Evolutionary conservation across 192 early-diverging fungal genomes (phyloP).

Genomic region (Allomyces arbusculus): DNA sequence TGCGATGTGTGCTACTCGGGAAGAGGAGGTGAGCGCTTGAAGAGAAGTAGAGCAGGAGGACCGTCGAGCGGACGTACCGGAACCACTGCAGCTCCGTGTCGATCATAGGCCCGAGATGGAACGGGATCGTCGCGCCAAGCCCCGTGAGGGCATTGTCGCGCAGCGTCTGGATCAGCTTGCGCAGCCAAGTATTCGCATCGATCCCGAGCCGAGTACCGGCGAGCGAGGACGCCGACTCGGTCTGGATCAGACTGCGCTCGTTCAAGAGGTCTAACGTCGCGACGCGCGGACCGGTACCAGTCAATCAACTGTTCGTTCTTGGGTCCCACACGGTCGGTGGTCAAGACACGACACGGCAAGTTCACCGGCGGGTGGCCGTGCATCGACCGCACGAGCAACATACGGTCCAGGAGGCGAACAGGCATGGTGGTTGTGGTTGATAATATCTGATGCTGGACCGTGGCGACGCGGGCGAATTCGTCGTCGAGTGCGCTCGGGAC

Average conservation of each 20-base stretch:
- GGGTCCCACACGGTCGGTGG: background rate
- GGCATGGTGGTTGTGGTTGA: constrained; percentile 7
- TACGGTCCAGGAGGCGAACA: constrained; percentile 20
- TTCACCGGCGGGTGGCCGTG: background rate
- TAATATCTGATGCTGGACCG: too few relatives aligned
- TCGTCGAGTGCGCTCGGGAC: too few relatives aligned
- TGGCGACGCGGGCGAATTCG: too few relatives aligned
- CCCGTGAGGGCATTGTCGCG: constrained; percentile 33
- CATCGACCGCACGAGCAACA: background rate
- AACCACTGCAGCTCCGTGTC: constrained; percentile 42
- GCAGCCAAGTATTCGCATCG: constrained; percentile 61
- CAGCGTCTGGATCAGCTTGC: constrained; percentile 26
- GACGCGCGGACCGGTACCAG: background rate
- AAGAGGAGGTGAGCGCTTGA: constrained; percentile 1
- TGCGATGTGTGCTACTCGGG: constrained; percentile 34
- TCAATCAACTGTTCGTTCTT: background rate
- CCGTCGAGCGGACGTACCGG: constrained; percentile 16
- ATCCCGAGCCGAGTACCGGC: constrained; percentile 51
- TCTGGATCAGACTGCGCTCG: constrained; percentile 36
- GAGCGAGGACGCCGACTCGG: constrained; percentile 29
- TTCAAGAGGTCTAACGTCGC: constrained; percentile 5
- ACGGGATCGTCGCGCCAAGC: constrained; percentile 47
- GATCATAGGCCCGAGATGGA: constrained; percentile 30
- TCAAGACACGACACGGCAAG: background rate
- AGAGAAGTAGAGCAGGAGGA: background rate